These are phyloP conservation scores for Fraxinus velutina DNA, from an alignment of 305 asterid species.

Conservation along the genomic window DNA sequence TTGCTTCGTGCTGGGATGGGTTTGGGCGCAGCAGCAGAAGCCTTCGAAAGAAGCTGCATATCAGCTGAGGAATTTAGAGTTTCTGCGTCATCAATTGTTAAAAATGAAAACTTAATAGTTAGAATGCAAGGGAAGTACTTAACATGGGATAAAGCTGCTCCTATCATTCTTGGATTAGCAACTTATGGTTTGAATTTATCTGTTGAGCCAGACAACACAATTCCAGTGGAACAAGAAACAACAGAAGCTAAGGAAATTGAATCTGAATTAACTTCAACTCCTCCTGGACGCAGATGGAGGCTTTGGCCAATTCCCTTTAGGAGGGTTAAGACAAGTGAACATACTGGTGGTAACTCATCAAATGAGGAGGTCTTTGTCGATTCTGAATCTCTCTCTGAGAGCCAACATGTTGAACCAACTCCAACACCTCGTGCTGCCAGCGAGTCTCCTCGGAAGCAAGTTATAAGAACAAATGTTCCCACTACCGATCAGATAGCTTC, in stretches of 20 bases:
- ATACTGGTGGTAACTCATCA: not conserved
- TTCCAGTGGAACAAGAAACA: slow-evolving; percentile 49
- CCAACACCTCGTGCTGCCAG: slow-evolving; percentile 2
- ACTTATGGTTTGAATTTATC: slow-evolving; percentile 59
- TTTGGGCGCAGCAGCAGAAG: slow-evolving; percentile 56
- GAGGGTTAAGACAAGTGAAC: not conserved
- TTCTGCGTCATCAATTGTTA: slow-evolving; percentile 48
- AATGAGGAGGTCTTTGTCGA: not conserved
- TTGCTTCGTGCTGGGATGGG: slow-evolving; percentile 76
- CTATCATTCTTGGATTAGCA: slow-evolving; percentile 61
- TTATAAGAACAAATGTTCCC: slow-evolving; percentile 79
- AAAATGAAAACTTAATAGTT: slow-evolving; percentile 17
- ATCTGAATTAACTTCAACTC: not conserved
- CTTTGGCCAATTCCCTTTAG: not conserved
- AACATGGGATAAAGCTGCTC: slow-evolving; percentile 74
- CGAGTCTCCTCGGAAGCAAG: slow-evolving; percentile 61
- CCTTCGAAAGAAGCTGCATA: slow-evolving; percentile 49
- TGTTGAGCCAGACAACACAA: slow-evolving; percentile 37
- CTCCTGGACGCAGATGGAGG: not conserved
- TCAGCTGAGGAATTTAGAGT: slow-evolving; percentile 58
- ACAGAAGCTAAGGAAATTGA: slow-evolving; percentile 41
- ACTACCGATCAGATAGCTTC: slow-evolving; percentile 71
- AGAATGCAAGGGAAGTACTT: slow-evolving; percentile 71
- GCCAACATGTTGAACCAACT: slow-evolving; percentile 26
- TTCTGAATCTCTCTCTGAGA: not conserved